Percentiles rank a stretch among this genome's conserved stretches.
Evolutionary conservation across 2,329 filamentous ascomycete species (phyloP).

Genomic region (Aspergillus vadensis): DNA sequence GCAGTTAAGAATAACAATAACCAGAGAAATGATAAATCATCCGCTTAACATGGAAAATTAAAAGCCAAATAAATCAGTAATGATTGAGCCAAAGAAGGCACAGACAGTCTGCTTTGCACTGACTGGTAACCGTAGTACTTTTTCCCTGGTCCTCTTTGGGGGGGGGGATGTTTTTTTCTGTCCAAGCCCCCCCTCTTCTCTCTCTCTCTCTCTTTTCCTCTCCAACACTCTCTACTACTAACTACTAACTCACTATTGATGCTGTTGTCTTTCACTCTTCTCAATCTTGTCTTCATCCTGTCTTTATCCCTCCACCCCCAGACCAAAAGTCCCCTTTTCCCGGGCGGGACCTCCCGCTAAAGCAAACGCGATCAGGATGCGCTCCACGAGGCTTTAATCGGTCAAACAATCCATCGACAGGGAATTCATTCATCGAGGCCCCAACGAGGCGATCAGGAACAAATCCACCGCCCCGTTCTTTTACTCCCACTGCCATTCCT

Average conservation of each 20-base stretch:
- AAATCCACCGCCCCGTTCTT: background rate
- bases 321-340: slow-evolving; percentile 5
- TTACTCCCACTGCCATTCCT: background rate
- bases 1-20: too few relatives aligned
- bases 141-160: slow-evolving; percentile 9
- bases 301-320: slow-evolving; percentile 11
- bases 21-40: too few relatives aligned
- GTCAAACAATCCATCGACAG: slow-evolving; percentile 10
- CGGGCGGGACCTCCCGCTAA: slow-evolving; percentile 14
- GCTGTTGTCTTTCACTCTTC: background rate
- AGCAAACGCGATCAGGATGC: slow-evolving; percentile 15
- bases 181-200: background rate
- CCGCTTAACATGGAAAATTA: too few relatives aligned
- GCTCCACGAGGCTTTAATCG: slow-evolving; percentile 8
- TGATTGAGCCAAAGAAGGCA: too few relatives aligned
- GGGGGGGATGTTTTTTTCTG: slow-evolving; percentile 3
- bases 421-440: background rate
- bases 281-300: slow-evolving; percentile 2
- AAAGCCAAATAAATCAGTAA: too few relatives aligned
- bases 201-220: slow-evolving; percentile 3
- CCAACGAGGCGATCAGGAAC: background rate
- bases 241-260: background rate
- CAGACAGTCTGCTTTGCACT: background rate
- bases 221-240: background rate
- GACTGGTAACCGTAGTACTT: slow-evolving; percentile 3